phyloP scores from a whole-genome alignment of 2,329 filamentous ascomycete genomes.

The Neonectria ditissima region DNA sequence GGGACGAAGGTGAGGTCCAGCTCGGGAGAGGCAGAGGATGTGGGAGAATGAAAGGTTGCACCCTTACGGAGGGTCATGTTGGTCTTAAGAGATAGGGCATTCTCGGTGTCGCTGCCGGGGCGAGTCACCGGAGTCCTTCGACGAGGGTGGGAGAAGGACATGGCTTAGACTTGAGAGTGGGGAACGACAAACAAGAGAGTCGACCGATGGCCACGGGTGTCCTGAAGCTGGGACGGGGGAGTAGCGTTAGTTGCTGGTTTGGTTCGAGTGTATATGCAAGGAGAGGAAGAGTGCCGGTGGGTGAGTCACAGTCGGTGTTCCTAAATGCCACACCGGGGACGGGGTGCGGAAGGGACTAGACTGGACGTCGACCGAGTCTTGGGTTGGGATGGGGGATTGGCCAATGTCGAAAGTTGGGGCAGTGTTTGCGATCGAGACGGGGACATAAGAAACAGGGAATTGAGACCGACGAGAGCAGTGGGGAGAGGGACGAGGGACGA shows the following conservation, averaged over 20 bases:
- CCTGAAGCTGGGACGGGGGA: slow-evolving; percentile 47
- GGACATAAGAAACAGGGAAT: slow-evolving; percentile 15
- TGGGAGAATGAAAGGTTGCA: slow-evolving; percentile 72
- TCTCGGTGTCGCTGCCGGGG: slow-evolving; percentile 48
- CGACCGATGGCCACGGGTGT: slow-evolving; percentile 48
- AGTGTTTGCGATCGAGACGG: slow-evolving; percentile 21
- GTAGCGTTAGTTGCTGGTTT: slow-evolving; percentile 46
- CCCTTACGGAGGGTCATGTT: slow-evolving; percentile 72
- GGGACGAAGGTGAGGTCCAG: slow-evolving; percentile 60
- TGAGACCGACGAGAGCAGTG: slow-evolving; percentile 14
- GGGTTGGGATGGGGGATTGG: slow-evolving; percentile 36
- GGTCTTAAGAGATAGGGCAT: slow-evolving; percentile 51
- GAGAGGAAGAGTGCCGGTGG: slow-evolving; percentile 40
- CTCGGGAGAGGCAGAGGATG: slow-evolving; percentile 56
- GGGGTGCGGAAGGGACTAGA: slow-evolving; percentile 29
- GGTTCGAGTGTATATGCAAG: slow-evolving; percentile 43
- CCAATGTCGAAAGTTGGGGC: slow-evolving; percentile 34
- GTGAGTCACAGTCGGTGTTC: slow-evolving; percentile 51
- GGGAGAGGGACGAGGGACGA: slow-evolving; percentile 23
- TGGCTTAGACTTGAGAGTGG: slow-evolving; percentile 56
- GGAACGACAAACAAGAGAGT: slow-evolving; percentile 41
- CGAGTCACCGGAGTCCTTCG: slow-evolving; percentile 60
- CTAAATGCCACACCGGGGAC: slow-evolving; percentile 44
- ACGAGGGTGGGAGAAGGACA: slow-evolving; percentile 62
- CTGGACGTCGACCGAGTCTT: slow-evolving; percentile 40